These are phyloP conservation scores for Lasiosphaeria hispida DNA, from an alignment of 495 filamentous ascomycete species.

Conservation along the genomic window DNA sequence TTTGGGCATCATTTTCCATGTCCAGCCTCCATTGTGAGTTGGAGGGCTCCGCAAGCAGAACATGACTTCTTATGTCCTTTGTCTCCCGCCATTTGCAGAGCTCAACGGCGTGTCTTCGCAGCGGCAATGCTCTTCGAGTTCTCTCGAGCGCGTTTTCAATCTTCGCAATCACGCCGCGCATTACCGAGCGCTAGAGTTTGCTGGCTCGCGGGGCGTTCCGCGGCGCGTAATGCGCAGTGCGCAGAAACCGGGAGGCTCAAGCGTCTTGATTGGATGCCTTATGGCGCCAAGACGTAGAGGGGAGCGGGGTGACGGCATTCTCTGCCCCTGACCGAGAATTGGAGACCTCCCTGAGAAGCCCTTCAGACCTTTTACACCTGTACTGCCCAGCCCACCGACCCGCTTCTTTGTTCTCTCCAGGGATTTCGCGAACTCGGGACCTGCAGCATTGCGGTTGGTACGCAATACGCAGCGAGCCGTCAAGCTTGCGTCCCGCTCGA, in stretches of 20 bases:
- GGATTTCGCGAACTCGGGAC: constrained; percentile 1
- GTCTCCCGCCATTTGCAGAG: not conserved
- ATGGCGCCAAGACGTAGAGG: not conserved
- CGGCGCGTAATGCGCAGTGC: not conserved
- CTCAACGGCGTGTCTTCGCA: not conserved
- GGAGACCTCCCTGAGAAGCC: not conserved
- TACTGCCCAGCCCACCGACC: not conserved
- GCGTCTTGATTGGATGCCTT: not conserved
- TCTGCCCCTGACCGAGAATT: constrained; percentile 2
- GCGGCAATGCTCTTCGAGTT: not conserved
- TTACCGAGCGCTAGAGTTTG: not conserved
- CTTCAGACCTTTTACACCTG: not conserved
- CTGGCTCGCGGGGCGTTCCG: not conserved
- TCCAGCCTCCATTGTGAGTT: not conserved
- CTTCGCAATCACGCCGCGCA: not conserved
- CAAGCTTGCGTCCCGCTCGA: not conserved
- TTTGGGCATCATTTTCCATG: constrained; percentile 1
- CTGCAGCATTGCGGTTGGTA: no score
- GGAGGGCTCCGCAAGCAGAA: not conserved
- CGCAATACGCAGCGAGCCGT: constrained; percentile 2
- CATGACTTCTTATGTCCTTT: constrained; percentile 2
- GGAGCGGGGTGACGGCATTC: constrained; percentile 1
- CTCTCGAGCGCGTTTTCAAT: constrained; percentile 1
- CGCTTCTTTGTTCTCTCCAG: not conserved
- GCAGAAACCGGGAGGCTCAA: not conserved